Percentiles rank a stretch among this genome's conserved stretches.
Evolutionary conservation across 371 early-diverging fungal species (phyloP).

Genomic region (Blastocladiella emersonii): DNA sequence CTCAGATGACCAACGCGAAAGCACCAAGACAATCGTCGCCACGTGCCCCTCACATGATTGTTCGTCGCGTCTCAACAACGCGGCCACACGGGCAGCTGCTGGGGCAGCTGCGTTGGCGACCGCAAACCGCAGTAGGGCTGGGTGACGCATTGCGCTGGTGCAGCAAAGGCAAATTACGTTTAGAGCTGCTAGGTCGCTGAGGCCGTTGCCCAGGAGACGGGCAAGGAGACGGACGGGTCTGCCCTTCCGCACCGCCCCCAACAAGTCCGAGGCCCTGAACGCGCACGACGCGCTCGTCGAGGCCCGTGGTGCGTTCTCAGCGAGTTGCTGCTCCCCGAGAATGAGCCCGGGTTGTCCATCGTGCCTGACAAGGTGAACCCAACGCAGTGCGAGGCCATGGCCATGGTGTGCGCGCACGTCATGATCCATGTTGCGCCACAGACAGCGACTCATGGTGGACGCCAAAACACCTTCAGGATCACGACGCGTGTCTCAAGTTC

Average conservation of each 20-base stretch:
- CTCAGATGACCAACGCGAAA: too few relatives aligned
- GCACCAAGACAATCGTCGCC: too few relatives aligned
- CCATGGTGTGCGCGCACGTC: slow-evolving; percentile 95
- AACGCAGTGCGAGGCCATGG: slow-evolving; percentile 95
- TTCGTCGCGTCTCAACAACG: too few relatives aligned
- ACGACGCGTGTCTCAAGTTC: too few relatives aligned
- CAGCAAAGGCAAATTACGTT: slow-evolving; percentile 77
- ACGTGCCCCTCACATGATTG: too few relatives aligned
- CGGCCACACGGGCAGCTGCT: too few relatives aligned
- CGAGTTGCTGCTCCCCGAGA: slow-evolving; percentile 83
- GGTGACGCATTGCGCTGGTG: slow-evolving; percentile 92
- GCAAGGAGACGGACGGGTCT: too few relatives aligned
- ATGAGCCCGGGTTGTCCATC: slow-evolving; percentile 95
- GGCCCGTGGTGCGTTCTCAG: slow-evolving; percentile 93
- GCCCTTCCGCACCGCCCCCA: slow-evolving; percentile 83
- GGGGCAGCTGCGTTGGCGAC: too few relatives aligned
- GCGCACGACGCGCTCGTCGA: slow-evolving; percentile 94
- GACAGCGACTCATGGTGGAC: too few relatives aligned
- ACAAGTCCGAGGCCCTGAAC: slow-evolving; percentile 95
- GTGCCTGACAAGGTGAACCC: slow-evolving; percentile 97
- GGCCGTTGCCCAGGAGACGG: slow-evolving; percentile 62
- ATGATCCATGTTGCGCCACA: too few relatives aligned
- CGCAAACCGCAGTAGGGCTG: too few relatives aligned
- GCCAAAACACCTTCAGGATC: too few relatives aligned
- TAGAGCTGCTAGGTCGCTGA: slow-evolving; percentile 72